phyloP scores from a whole-genome alignment of 768 basidiomycete genomes.

The Lactarius akahatsu region DNA sequence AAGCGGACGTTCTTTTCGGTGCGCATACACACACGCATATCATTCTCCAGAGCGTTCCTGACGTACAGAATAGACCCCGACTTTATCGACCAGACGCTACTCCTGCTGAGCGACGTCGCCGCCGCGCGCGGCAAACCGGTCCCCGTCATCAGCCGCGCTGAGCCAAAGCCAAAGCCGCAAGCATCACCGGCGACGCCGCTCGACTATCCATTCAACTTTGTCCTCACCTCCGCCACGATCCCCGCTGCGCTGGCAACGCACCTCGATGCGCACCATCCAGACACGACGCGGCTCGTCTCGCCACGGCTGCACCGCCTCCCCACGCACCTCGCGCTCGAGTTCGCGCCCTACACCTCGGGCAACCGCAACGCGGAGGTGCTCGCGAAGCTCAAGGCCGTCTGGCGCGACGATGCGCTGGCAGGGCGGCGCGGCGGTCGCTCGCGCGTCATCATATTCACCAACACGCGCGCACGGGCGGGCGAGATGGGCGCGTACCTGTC shows the following conservation, averaged over 20 bases:
- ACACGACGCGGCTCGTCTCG: constrained; percentile 70
- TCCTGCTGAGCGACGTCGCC: constrained; percentile 68
- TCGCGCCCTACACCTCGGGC: constrained; percentile 74
- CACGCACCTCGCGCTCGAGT: constrained; percentile 62
- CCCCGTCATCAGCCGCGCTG: constrained; percentile 24
- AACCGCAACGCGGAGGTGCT: constrained; percentile 82
- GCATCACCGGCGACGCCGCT: constrained; percentile 33
- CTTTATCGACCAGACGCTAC: constrained; percentile 71
- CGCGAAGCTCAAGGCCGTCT: constrained; percentile 66
- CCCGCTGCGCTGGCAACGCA: constrained; percentile 71
- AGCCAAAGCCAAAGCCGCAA: not conserved
- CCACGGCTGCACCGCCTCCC: constrained; percentile 81
- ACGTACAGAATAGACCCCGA: constrained; percentile 60
- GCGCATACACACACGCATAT: constrained; percentile 30
- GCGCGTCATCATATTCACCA: constrained; percentile 82
- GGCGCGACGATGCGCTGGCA: constrained; percentile 59
- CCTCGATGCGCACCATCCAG: constrained; percentile 60
- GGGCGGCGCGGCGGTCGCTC: constrained; percentile 40
- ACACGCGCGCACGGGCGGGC: constrained; percentile 38
- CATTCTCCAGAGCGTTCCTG: constrained; percentile 6
- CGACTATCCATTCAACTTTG: constrained; percentile 73
- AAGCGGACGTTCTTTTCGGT: constrained; percentile 91
- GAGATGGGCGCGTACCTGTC: constrained; percentile 27
- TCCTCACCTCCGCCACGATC: constrained; percentile 86
- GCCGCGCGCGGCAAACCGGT: constrained; percentile 55